Conservation (phyloP, 352 stramenopile species). For the Halophytophthora batemanensis region DNA sequence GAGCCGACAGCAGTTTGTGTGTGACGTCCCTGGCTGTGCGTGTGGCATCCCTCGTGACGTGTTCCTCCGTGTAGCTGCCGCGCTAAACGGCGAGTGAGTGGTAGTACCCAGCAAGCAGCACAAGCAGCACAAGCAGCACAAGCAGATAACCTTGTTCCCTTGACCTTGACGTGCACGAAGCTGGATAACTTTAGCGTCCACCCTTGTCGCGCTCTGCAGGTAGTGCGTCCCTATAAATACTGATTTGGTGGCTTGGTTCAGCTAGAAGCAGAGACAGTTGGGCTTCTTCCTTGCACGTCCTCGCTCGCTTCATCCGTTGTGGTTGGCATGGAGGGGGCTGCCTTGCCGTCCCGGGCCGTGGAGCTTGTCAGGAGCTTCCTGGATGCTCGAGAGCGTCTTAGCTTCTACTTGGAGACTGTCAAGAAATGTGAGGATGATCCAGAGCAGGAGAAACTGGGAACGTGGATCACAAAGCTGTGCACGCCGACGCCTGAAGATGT, state of each 20-base stretch:
- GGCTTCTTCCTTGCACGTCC: no score
- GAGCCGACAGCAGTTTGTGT: constrained; percentile 29
- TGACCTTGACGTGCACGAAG: no score
- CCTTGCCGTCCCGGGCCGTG: constrained; percentile 2
- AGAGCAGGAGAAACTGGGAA: neutral
- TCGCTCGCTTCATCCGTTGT: no score
- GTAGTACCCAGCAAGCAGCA: no score
- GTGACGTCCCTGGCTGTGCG: constrained; percentile 43
- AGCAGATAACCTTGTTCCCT: no score
- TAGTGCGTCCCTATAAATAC: no score
- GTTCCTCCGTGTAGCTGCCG: constrained; percentile 43
- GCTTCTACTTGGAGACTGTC: constrained; percentile 4
- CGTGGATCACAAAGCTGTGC: constrained; percentile 13
- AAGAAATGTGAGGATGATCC: neutral
- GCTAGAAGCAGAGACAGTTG: no score
- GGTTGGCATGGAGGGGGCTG: neutral
- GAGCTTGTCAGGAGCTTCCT: constrained; percentile 10
- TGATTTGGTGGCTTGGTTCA: no score
- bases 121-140: no score
- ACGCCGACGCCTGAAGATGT: constrained; percentile 14
- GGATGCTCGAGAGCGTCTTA: constrained; percentile 1
- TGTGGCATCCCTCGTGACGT: constrained; percentile 64
- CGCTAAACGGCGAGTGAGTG: constrained; percentile 51
- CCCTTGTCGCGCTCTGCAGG: neutral
- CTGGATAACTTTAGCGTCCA: no score